These are phyloP conservation scores for Cymbopogon citratus DNA, from an alignment of 176 grass and related monocot species.

Conservation along the genomic window DNA sequence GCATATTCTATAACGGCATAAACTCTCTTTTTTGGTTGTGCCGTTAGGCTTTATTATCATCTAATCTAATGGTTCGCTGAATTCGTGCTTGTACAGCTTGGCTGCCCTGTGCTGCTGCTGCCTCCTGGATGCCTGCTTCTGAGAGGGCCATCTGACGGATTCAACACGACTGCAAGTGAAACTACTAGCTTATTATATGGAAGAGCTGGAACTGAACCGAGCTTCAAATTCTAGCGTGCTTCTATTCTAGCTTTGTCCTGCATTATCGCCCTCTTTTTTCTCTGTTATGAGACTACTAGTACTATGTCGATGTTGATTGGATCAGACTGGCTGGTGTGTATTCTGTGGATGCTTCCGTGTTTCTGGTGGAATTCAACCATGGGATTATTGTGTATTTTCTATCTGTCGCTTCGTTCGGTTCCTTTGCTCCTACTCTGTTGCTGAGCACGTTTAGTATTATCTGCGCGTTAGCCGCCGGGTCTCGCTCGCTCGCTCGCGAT, in stretches of 20 bases:
- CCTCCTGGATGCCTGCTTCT: slow-evolving; percentile 58
- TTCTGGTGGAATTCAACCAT: slow-evolving; percentile 22
- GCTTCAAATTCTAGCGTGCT: background rate
- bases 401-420: background rate
- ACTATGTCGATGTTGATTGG: slow-evolving; percentile 15
- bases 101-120: slow-evolving; percentile 59
- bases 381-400: background rate
- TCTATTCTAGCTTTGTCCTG: background rate
- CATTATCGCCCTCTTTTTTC: background rate
- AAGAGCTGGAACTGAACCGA: background rate
- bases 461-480: slow-evolving; percentile 14
- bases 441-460: background rate
- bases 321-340: slow-evolving; percentile 10
- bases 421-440: background rate
- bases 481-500: background rate
- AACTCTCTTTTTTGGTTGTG: background rate
- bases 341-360: background rate
- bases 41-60: too few species aligned
- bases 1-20: background rate
- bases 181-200: background rate
- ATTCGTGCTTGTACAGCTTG: slow-evolving; percentile 27
- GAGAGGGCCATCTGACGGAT: background rate
- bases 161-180: background rate
- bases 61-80: background rate
- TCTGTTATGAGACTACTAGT: slow-evolving; percentile 4